phyloP scores from a whole-genome alignment of 768 basidiomycete genomes.

The Daedaleopsis sinensis region DNA sequence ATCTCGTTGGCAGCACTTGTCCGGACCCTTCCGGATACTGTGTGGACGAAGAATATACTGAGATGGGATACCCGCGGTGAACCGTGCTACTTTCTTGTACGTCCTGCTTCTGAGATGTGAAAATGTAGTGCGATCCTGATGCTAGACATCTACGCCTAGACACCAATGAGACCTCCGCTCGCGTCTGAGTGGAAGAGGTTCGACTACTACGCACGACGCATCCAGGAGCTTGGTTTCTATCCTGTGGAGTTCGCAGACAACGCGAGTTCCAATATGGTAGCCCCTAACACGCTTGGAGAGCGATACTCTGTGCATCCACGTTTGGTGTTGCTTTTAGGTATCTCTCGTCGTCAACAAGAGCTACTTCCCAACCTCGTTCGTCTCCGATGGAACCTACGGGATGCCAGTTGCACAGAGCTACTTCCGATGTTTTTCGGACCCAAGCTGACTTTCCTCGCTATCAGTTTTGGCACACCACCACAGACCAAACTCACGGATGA shows the following conservation, averaged over 20 bases:
- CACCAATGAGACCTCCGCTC: neutral
- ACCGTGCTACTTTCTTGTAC: too few relatives aligned
- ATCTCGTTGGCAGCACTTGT: too few relatives aligned
- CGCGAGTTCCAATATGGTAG: neutral
- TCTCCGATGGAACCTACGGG: constrained; percentile 2
- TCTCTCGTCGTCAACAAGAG: neutral
- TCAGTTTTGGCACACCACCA: neutral
- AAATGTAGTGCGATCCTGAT: neutral
- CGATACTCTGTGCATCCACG: neutral
- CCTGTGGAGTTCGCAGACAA: neutral
- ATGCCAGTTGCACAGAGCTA: neutral
- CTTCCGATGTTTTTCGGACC: neutral
- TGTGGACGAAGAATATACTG: too few relatives aligned
- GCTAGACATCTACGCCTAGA: neutral
- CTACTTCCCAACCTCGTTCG: neutral
- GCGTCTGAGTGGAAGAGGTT: neutral
- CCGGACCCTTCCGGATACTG: too few relatives aligned
- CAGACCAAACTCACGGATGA: neutral
- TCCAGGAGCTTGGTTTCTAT: neutral
- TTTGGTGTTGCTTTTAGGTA: neutral
- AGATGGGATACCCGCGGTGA: too few relatives aligned
- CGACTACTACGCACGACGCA: neutral
- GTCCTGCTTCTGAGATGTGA: neutral
- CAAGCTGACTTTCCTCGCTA: neutral
- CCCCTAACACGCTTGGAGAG: neutral